phyloP scores from a whole-genome alignment of 1,284 basidiomycete genomes.

The Malassezia equina region DNA sequence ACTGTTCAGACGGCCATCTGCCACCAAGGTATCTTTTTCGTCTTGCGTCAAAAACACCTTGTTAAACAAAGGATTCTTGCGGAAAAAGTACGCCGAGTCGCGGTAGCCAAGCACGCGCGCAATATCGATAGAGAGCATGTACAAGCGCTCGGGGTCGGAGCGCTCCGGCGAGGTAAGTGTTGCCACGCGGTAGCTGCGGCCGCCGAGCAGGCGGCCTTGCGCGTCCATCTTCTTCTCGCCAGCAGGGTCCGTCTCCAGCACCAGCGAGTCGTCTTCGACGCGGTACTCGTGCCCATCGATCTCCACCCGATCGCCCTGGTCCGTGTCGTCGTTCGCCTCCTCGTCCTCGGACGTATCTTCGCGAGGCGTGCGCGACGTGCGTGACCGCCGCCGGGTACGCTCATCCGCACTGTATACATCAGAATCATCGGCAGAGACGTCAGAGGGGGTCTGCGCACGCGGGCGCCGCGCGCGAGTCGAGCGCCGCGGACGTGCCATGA shows the following conservation, averaged over 20 bases:
- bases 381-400: background rate
- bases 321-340: slow-evolving; percentile 18
- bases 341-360: background rate
- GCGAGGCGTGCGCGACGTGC: background rate
- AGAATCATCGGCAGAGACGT: slow-evolving; percentile 11
- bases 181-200: slow-evolving; percentile 74
- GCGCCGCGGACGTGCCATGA: slow-evolving; percentile 1
- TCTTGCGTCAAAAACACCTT: slow-evolving; percentile 57
- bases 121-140: slow-evolving; percentile 93
- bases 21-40: slow-evolving; percentile 85
- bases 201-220: slow-evolving; percentile 71
- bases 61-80: slow-evolving; percentile 74
- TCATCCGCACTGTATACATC: slow-evolving; percentile 7
- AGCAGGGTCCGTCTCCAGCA: slow-evolving; percentile 69
- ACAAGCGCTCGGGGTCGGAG: slow-evolving; percentile 65
- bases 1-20: slow-evolving; percentile 70
- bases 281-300: slow-evolving; percentile 66
- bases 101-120: slow-evolving; percentile 88
- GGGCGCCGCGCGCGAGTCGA: background rate
- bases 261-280: slow-evolving; percentile 75
- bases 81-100: slow-evolving; percentile 92
- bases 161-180: slow-evolving; percentile 75
- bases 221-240: slow-evolving; percentile 85
- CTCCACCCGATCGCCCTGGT: slow-evolving; percentile 55
- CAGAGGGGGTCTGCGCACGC: background rate